Evolutionary conservation across 1,284 basidiomycete species (phyloP), one percentile per base, ranked within the genome.

Genomic region (Ustilago nuda): DNA sequence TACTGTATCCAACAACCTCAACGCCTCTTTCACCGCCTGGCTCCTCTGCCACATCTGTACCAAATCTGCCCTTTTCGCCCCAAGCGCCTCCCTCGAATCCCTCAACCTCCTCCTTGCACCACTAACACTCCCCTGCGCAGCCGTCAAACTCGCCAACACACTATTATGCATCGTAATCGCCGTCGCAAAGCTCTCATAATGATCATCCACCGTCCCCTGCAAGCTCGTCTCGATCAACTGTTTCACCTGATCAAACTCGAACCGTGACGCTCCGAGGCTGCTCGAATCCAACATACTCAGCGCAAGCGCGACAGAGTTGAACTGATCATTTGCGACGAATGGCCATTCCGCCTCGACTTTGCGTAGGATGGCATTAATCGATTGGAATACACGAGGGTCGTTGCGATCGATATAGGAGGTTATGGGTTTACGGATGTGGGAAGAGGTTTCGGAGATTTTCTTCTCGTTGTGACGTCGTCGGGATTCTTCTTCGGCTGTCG

Each of bases 41-140:
- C 77, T 64, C 12, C 83, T 80, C 55, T 83, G 79, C 84, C 84
- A 85, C 76, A 85, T 82, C 37, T 85, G 83, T n/a, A 85, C 83
- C 17, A 85, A 69, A 51, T 85, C 84, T 9, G 82, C 81, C 3
- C 84, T 72, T 32, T 80, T 79, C 12, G 82, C 74, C 19, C 84
- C 83, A 30, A 85, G 67, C 33, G 84, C 83, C 59, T 85, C 84
- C 17, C 82, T 71, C 11, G 83, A 81, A 35, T 82, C 78, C 4
- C 80, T 58, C 50, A 85, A 72, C 33, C 81, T 69, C 11, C 72
- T 58, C 6, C 82, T 63, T 8, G 82, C 76, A 8, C 64, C 70
- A 11, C 74, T 75, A 7, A 85, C 78, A 33, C 77, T 77, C 23
- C 68, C 74, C 57, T 85, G 84, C 6, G 80, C 81, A 0, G 72